Evolutionary conservation across 208 protist species (phyloP), one percentile per base, ranked within the genome.

Genomic region (Leishmania guyanensis): DNA sequence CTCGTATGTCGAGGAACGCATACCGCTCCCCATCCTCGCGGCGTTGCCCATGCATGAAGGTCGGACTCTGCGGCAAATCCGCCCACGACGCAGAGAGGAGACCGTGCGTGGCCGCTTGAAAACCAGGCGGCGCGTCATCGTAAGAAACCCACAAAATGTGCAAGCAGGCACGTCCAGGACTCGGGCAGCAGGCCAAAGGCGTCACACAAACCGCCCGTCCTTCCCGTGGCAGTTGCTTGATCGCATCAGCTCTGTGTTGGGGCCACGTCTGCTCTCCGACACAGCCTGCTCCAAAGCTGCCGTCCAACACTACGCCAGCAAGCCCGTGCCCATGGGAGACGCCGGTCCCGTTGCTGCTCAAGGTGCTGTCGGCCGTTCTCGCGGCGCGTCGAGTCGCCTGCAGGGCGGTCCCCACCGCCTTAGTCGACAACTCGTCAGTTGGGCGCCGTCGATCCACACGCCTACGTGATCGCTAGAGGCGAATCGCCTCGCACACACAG

Each of bases 361-460:
- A 43, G 36, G 64, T 39, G 0, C n/a, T 1, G 8, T 69, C 20
- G 20, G 36, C n/a, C 5, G 33, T 3, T 69, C 17, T 12, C 17
- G 64, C 64, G 16, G 33, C 64, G 9, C 0, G 17, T 69, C 12
- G 33, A n/a, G 33, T 29, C n/a, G 12, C 9, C 16, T 69, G 29
- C 64, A 68, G 29, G 26, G 64, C 64, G 17, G 26, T 29, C 64
- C 36, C 64, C 64, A 68, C 64, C 64, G 9, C 64, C 33, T 43
- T 5, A 20, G 26, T 43, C 9, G 64, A 68, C 29, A 14, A 43
- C 64, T 29, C 26, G 64, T 68, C 64, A 5, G 10, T 39, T 60
- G 77, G 65, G 74, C 22, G 66, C 54, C 65, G 51, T 60, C 77
- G 43, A 80, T 80, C 64, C 53, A 74, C 26, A 65, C 48, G 14